Conservation (phyloP, 2,329 filamentous ascomycete species). For the Helotiales sp. region DNA sequence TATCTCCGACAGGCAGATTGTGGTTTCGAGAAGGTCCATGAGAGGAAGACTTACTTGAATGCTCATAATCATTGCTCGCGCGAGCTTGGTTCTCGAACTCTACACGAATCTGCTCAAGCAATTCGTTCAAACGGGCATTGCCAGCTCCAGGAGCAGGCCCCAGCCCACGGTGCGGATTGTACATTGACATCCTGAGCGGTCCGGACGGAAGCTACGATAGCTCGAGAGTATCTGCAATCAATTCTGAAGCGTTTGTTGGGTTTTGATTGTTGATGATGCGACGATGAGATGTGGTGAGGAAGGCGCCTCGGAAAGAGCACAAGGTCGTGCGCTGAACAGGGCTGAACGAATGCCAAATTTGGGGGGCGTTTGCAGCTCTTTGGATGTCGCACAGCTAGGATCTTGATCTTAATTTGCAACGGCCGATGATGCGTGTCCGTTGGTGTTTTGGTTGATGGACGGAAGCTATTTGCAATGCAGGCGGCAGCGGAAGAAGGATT, state of each 20-base stretch:
- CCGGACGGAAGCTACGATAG: not conserved
- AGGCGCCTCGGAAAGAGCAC: constrained; percentile 8
- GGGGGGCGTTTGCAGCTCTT: constrained; percentile 15
- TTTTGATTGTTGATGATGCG: not conserved
- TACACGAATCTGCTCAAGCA: constrained; percentile 84
- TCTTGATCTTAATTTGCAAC: not conserved
- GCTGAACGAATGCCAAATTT: constrained; percentile 9
- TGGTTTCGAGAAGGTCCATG: not conserved
- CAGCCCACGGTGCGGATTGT: constrained; percentile 83
- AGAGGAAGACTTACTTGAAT: constrained; percentile 72
- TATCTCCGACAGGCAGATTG: not conserved
- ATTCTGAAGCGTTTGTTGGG: constrained; percentile 2
- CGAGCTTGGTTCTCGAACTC: constrained; percentile 88
- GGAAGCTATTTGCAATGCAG: no score
- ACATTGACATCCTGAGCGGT: constrained; percentile 68
- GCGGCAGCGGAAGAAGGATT: not conserved
- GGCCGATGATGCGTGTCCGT: not conserved
- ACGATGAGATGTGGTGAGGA: not conserved
- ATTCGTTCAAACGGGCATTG: constrained; percentile 75
- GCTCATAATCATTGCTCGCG: constrained; percentile 83
- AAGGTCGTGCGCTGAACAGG: constrained; percentile 19
- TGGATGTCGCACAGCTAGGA: not conserved
- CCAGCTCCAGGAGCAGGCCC: constrained; percentile 63
- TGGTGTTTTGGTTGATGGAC: not conserved
- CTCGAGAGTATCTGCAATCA: constrained; percentile 9